Conservation (phyloP, 2,329 filamentous ascomycete genomes). For the Ciborinia camelliae region DNA sequence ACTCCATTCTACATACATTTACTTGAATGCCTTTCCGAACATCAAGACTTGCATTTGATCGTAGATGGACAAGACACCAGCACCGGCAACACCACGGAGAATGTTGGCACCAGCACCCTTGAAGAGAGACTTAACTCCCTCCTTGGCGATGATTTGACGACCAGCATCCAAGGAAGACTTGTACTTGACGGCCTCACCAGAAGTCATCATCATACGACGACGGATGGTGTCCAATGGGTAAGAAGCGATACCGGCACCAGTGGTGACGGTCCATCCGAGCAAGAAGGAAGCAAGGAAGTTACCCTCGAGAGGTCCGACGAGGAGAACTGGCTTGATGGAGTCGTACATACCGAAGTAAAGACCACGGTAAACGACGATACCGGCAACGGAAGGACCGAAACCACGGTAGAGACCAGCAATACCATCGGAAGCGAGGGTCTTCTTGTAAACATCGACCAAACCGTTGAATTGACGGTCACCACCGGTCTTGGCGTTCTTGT, state of each 20-base stretch:
- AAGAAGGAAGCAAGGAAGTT: constrained; percentile 99
- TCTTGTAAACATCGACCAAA: constrained; percentile 98
- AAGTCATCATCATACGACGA: constrained; percentile 99
- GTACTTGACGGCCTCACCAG: constrained; percentile 98
- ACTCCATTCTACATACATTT: constrained; percentile 36
- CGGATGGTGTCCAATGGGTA: constrained; percentile 99
- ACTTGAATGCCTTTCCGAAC: constrained; percentile 99
- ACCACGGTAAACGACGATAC: constrained; percentile 99
- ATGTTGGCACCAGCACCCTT: constrained; percentile 99
- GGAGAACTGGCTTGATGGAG: constrained; percentile 98
- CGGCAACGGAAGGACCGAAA: constrained; percentile 98
- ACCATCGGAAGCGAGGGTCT: constrained; percentile 98
- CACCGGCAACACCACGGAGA: constrained; percentile 99
- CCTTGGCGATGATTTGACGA: constrained; percentile 93
- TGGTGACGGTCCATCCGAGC: constrained; percentile 99
- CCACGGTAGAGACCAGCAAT: constrained; percentile 99
- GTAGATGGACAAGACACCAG: constrained; percentile 99
- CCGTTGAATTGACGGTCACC: constrained; percentile 99
- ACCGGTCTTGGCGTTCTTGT: constrained; percentile 95
- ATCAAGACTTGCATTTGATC: constrained; percentile 98
- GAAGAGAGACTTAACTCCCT: constrained; percentile 99
- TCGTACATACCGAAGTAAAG: constrained; percentile 99
- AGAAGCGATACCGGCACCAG: constrained; percentile 99
- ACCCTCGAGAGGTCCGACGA: constrained; percentile 85
- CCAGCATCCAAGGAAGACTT: constrained; percentile 92